phyloP scores from a whole-genome alignment of 176 grass and related monocot genomes.

The Ampelocalamus luodianensis region DNA sequence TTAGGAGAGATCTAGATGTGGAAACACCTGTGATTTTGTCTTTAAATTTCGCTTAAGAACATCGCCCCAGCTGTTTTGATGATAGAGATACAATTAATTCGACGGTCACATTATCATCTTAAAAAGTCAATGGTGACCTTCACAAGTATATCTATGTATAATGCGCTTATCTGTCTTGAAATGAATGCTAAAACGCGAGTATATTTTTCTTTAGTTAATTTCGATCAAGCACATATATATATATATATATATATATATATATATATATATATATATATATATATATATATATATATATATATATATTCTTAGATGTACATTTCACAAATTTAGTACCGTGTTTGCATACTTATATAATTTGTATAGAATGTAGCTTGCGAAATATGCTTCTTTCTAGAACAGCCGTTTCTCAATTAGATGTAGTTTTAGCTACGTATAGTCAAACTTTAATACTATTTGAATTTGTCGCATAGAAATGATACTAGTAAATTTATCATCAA shows the following conservation, averaged over 20 bases:
- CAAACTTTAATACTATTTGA: background rate
- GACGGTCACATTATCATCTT: background rate
- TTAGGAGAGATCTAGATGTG: background rate
- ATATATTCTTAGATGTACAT: background rate
- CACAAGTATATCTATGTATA: background rate
- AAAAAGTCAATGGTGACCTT: background rate
- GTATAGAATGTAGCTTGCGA: background rate
- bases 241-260: too few species aligned
- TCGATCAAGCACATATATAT: background rate
- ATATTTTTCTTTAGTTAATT: background rate
- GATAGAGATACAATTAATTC: background rate
- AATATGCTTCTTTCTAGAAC: background rate
- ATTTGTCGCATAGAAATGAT: background rate
- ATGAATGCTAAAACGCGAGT: background rate
- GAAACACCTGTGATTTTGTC: background rate
- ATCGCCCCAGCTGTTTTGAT: background rate
- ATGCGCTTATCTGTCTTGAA: background rate
- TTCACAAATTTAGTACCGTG: background rate
- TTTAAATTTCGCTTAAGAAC: background rate
- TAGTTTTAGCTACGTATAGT: background rate
- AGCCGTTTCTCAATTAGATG: background rate
- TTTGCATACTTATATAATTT: background rate
- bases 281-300: too few species aligned
- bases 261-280: too few species aligned
- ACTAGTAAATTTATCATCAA: background rate